Evolutionary conservation across 2,329 filamentous ascomycete species (phyloP).

Genomic region (Coniosporium uncinatum): DNA sequence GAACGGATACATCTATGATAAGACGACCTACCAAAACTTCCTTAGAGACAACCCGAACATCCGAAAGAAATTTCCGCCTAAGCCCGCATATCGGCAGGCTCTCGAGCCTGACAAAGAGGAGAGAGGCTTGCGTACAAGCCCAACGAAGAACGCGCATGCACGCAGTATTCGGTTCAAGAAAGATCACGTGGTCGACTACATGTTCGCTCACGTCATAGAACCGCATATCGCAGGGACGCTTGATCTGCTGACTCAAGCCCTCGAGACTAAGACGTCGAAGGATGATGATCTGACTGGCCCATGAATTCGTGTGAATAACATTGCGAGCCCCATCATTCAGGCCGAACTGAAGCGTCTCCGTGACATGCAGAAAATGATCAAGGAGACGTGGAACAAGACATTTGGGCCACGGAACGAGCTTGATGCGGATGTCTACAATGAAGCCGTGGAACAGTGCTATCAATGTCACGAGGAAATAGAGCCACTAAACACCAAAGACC

Average conservation of each 20-base stretch:
- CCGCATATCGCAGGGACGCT: conserved; percentile 12
- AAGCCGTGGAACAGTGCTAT: conserved; percentile 13
- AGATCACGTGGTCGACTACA: neutral
- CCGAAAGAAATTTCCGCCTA: conserved; percentile 44
- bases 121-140: conserved; percentile 1
- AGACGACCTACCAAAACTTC: conserved; percentile 38
- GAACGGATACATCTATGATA: conserved; percentile 41
- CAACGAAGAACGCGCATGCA: conserved; percentile 8
- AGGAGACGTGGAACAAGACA: neutral
- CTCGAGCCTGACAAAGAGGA: neutral
- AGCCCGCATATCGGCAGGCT: conserved; percentile 22
- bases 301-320: too few relatives aligned
- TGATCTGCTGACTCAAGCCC: conserved; percentile 7
- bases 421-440: conserved; percentile 9
- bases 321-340: too few relatives aligned
- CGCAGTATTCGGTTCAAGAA: neutral
- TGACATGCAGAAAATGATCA: neutral
- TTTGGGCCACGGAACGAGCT: neutral
- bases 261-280: too few relatives aligned
- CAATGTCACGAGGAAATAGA: conserved; percentile 12
- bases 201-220: conserved; percentile 14
- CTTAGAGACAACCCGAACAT: conserved; percentile 48
- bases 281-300: too few relatives aligned
- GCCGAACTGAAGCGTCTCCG: neutral
- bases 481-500: conserved; percentile 9